These are phyloP conservation scores for Vachellia pachyceras DNA, from an alignment of 306 rosid species.

Conservation along the genomic window DNA sequence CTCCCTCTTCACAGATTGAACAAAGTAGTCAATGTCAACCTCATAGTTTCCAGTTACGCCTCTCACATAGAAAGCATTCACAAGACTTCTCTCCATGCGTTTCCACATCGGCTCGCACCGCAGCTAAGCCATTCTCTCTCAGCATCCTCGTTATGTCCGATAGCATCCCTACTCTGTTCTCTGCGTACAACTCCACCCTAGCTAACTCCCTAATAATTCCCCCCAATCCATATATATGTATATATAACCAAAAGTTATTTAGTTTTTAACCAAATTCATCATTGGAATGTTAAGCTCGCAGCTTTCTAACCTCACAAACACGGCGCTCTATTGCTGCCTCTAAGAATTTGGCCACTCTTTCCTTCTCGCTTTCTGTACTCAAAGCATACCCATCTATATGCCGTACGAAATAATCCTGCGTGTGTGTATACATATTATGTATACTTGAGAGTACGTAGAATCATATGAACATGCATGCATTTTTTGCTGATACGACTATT, in stretches of 20 bases:
- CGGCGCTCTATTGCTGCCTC: constrained; percentile 75
- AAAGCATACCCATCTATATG: constrained; percentile 61
- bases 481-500: too few species aligned
- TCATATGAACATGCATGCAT: not conserved
- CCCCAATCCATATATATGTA: not conserved
- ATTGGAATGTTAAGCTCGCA: not conserved
- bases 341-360: constrained; percentile 66
- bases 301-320: constrained; percentile 56
- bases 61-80: constrained; percentile 67
- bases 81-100: constrained; percentile 66
- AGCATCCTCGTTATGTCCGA: constrained; percentile 73
- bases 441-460: not conserved
- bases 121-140: constrained; percentile 65
- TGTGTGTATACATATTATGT: too few species aligned
- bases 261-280: not conserved
- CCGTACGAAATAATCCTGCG: constrained; percentile 47
- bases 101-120: constrained; percentile 70
- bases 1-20: constrained; percentile 65
- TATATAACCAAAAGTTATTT: not conserved
- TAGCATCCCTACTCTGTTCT: constrained; percentile 62
- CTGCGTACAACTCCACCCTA: constrained; percentile 64
- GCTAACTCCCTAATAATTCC: constrained; percentile 57
- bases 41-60: constrained; percentile 63
- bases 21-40: constrained; percentile 56
- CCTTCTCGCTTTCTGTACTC: constrained; percentile 65